Evolutionary conservation across 208 protist genomes (phyloP).

Genomic region (Wallacemonas collosoma): DNA sequence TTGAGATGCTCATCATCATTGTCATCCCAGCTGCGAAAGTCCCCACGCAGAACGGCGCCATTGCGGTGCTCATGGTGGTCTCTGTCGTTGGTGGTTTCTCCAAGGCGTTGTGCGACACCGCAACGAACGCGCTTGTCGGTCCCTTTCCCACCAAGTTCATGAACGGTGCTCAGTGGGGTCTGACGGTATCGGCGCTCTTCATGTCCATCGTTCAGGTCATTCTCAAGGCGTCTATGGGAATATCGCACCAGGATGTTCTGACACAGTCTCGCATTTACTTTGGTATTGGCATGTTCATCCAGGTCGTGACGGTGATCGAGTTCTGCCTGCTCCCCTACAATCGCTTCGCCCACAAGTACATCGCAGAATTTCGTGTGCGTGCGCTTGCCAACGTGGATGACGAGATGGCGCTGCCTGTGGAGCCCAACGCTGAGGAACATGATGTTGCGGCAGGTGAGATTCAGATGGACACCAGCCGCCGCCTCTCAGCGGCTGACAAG

Average conservation of each 20-base stretch:
- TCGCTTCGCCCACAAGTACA: slow-evolving; percentile 69
- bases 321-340: slow-evolving; percentile 54
- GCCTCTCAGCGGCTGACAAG: slow-evolving; percentile 8
- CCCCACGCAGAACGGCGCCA: slow-evolving; percentile 51
- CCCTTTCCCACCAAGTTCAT: slow-evolving; percentile 85
- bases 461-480: slow-evolving; percentile 12
- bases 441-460: neutral
- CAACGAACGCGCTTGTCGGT: slow-evolving; percentile 76
- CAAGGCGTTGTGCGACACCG: slow-evolving; percentile 82
- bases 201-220: slow-evolving; percentile 74
- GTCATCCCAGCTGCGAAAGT: slow-evolving; percentile 44
- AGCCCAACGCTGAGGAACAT: slow-evolving; percentile 21
- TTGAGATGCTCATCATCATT: slow-evolving; percentile 64
- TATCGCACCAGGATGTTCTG: slow-evolving; percentile 46
- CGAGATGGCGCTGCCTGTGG: neutral
- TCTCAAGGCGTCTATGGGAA: slow-evolving; percentile 69
- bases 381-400: neutral
- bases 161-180: slow-evolving; percentile 69
- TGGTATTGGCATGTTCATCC: slow-evolving; percentile 59
- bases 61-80: slow-evolving; percentile 68
- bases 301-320: slow-evolving; percentile 45
- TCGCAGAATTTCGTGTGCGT: slow-evolving; percentile 61
- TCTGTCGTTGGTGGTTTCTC: slow-evolving; percentile 56
- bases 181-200: slow-evolving; percentile 56
- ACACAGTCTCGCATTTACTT: slow-evolving; percentile 80